A percentile compares a stretch with the other conserved stretches of the same genome.
phyloP scores from a whole-genome alignment of 768 basidiomycete genomes.

The Multifurca ochricompacta region DNA sequence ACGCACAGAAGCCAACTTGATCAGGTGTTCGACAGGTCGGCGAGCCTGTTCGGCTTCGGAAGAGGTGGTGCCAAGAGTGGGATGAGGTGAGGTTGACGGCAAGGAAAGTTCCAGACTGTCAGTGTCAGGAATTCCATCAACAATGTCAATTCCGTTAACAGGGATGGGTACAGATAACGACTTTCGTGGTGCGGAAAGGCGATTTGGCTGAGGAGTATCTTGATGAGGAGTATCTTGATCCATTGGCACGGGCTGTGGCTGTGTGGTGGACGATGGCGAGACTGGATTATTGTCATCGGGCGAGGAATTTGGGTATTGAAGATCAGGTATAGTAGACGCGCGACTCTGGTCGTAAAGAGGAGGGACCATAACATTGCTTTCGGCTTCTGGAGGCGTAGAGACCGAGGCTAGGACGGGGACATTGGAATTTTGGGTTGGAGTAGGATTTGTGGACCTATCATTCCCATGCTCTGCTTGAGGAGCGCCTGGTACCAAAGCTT shows the following conservation, averaged over 20 bases:
- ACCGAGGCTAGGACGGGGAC: not conserved
- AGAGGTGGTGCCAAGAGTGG: not conserved
- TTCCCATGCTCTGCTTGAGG: not conserved
- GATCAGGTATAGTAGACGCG: slow-evolving; percentile 7
- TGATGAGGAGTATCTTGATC: not conserved
- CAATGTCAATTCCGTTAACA: not conserved
- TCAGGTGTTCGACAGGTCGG: slow-evolving; percentile 4
- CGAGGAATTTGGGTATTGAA: slow-evolving; percentile 1
- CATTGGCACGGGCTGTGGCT: not conserved
- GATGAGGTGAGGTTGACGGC: not conserved
- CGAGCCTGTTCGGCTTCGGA: not conserved
- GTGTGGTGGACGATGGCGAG: not conserved
- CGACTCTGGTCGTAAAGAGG: not conserved
- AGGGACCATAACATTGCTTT: not conserved
- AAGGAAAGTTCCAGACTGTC: not conserved
- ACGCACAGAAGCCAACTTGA: slow-evolving; percentile 2
- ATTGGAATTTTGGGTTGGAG: not conserved
- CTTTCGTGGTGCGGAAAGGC: not conserved
- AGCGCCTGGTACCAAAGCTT: not conserved
- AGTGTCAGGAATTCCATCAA: not conserved
- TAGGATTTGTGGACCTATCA: not conserved
- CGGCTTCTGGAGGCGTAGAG: not conserved
- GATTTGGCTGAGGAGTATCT: not conserved
- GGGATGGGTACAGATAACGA: not conserved
- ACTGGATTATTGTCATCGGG: not conserved